Conservation (phyloP, 192 early-diverging fungal genomes). For the Entomortierella parvispora region DNA sequence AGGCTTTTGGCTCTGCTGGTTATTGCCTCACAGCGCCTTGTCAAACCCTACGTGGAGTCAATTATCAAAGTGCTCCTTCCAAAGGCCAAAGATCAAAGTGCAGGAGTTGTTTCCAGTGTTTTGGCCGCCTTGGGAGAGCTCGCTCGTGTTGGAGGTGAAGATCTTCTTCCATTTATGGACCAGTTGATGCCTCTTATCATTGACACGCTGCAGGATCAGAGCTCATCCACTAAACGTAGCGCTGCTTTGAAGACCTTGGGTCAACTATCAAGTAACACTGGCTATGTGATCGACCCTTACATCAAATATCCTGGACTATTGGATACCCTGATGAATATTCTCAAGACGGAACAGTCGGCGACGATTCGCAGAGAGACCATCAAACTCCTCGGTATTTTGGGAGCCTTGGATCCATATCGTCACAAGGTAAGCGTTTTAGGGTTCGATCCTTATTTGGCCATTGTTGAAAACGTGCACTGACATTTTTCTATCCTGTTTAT, state of each 20-base stretch:
- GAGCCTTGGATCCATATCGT: conserved; percentile 93
- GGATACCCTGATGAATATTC: conserved; percentile 76
- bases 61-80: conserved; percentile 88
- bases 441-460: too few species aligned
- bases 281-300: conserved; percentile 91
- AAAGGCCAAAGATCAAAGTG: conserved; percentile 79
- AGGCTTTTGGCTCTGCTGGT: conserved; percentile 82
- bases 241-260: conserved; percentile 90
- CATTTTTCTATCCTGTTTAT: neutral
- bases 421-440: conserved; percentile 57
- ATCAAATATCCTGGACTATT: conserved; percentile 88
- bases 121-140: conserved; percentile 86
- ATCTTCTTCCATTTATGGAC: conserved; percentile 82
- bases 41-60: conserved; percentile 91
- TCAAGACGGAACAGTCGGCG: conserved; percentile 82
- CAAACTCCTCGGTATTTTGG: conserved; percentile 92
- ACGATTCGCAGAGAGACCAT: conserved; percentile 86
- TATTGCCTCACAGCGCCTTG: conserved; percentile 77
- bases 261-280: conserved; percentile 86
- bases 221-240: conserved; percentile 82
- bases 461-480: neutral
- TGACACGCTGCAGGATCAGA: conserved; percentile 89
- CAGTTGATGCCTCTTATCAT: conserved; percentile 87
- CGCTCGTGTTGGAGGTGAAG: conserved; percentile 84
- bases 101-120: conserved; percentile 82